Percentiles rank a stretch among this genome's conserved stretches.
Conservation (phyloP, 169 alveolate genomes). For the Plasmodium malariae region DNA sequence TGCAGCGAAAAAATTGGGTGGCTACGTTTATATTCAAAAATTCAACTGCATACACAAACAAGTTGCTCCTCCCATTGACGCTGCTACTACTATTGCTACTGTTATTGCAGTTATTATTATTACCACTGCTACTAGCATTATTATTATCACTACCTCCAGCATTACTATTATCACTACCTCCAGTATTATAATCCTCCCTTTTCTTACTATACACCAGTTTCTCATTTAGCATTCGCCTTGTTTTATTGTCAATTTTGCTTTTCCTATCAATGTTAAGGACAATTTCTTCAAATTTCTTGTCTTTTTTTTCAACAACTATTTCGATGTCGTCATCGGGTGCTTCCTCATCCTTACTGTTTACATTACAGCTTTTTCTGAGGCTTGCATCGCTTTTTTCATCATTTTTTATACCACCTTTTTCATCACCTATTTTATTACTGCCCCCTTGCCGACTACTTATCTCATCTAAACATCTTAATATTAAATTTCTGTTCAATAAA, state of each 20-base stretch:
- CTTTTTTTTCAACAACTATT: slow-evolving; percentile 25
- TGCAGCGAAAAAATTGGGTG: background rate
- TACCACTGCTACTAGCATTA: background rate
- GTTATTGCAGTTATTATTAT: background rate
- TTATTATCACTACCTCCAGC: background rate
- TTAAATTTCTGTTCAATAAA: background rate
- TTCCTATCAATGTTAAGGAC: slow-evolving; percentile 31
- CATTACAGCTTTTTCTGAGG: background rate
- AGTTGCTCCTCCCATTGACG: background rate
- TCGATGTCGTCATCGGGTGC: slow-evolving; percentile 10
- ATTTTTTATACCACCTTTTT: background rate
- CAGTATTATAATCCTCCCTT: background rate
- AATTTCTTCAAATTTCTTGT: slow-evolving; percentile 45
- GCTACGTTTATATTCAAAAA: slow-evolving; percentile 53
- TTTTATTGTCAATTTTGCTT: background rate
- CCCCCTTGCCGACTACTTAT: background rate
- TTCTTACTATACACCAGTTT: background rate
- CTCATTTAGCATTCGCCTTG: background rate
- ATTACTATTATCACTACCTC: background rate
- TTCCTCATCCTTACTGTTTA: background rate
- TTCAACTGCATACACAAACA: slow-evolving; percentile 28
- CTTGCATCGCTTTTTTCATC: background rate
- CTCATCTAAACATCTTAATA: slow-evolving; percentile 10
- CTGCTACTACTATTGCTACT: background rate
- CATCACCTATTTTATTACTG: background rate